Conservation (phyloP, 2,329 filamentous ascomycete species). For the Juglanconis juglandina region DNA sequence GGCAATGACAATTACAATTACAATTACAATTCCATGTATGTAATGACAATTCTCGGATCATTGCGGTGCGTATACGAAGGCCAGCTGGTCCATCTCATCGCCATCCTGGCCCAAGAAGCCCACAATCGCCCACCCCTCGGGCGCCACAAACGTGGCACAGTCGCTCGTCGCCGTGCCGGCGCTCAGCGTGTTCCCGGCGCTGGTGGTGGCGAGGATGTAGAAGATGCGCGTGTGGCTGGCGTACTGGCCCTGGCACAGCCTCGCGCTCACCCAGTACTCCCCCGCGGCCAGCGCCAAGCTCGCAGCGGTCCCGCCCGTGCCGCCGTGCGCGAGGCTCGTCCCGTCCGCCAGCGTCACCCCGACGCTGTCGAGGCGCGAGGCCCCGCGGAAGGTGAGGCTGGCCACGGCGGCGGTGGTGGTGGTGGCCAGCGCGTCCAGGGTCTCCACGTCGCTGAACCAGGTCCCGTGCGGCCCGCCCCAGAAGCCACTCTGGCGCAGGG, state of each 20-base stretch:
- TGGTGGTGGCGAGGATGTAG: conserved; percentile 53
- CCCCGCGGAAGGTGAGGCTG: conserved; percentile 44
- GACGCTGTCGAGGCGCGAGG: conserved; percentile 47
- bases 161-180: conserved; percentile 44
- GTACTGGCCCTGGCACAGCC: conserved; percentile 49
- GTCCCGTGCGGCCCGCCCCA: conserved; percentile 46
- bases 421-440: conserved; percentile 31
- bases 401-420: conserved; percentile 28
- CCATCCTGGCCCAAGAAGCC: conserved; percentile 50
- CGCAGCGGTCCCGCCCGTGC: conserved; percentile 43
- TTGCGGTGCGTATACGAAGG: conserved; percentile 43
- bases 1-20: too few species aligned
- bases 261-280: conserved; percentile 48
- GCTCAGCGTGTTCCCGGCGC: conserved; percentile 40
- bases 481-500: conserved; percentile 42
- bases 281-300: conserved; percentile 40
- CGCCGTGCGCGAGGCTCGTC: conserved; percentile 49
- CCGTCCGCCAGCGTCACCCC: conserved; percentile 46
- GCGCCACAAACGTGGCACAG: conserved; percentile 45
- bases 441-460: conserved; percentile 55
- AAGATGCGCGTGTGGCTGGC: conserved; percentile 48
- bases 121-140: conserved; percentile 49
- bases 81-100: conserved; percentile 55
- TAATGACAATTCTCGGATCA: conserved; percentile 19
- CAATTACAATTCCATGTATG: too few species aligned